Percentiles rank a stretch among this genome's conserved stretches.
phyloP scores from a whole-genome alignment of 2,329 filamentous ascomycete genomes.

The Colletotrichum spinosum region DNA sequence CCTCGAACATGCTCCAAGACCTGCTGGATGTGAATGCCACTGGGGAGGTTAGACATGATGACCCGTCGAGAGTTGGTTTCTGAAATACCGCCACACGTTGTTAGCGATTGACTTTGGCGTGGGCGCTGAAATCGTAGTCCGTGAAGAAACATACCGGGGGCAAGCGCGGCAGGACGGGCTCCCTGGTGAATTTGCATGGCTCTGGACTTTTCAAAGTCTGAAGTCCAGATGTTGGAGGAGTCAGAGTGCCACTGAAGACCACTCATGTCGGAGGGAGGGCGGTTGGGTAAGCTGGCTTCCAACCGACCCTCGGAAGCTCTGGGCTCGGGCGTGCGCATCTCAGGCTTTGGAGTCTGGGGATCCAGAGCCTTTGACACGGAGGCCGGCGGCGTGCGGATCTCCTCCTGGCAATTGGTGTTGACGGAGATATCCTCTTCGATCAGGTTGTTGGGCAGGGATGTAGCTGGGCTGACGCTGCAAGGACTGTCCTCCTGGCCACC shows the following conservation, averaged over 20 bases:
- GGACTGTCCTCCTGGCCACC: background rate
- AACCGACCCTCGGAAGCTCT: background rate
- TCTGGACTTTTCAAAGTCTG: constrained; percentile 8
- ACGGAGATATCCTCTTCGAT: background rate
- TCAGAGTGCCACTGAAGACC: constrained; percentile 5
- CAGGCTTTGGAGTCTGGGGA: no score
- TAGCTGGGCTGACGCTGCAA: background rate
- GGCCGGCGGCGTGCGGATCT: no score
- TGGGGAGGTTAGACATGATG: constrained; percentile 33
- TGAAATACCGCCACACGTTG: constrained; percentile 1
- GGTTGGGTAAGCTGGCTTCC: no score
- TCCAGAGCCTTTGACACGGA: no score
- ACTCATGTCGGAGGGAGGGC: background rate
- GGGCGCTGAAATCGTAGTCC: constrained; percentile 28
- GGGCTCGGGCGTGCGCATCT: background rate
- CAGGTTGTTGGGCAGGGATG: no score
- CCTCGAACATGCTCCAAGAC: constrained; percentile 34
- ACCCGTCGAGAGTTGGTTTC: constrained; percentile 27
- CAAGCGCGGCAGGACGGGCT: background rate
- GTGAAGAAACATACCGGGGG: constrained; percentile 32
- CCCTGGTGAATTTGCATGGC: constrained; percentile 24
- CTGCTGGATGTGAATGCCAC: constrained; percentile 17
- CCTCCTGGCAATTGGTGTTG: background rate
- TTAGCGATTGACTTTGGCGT: constrained; percentile 13
- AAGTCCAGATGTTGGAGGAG: constrained; percentile 17